Evolutionary conservation across 306 rosid genomes (phyloP).

Genomic region (Fragaria vesca): DNA sequence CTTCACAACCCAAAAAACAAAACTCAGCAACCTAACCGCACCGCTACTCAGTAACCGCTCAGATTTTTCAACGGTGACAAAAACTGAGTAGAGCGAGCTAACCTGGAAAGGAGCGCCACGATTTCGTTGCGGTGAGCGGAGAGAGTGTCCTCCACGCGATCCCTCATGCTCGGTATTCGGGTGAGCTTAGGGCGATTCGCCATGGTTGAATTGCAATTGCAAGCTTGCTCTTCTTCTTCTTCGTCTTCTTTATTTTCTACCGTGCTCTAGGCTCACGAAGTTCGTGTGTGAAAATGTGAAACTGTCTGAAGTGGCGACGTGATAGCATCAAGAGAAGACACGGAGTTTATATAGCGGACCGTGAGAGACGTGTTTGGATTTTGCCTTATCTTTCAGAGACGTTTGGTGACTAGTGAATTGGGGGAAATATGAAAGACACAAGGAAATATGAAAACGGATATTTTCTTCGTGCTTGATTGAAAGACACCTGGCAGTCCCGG

Average conservation of each 20-base stretch:
- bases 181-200: constrained; percentile 41
- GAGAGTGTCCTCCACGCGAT: constrained; percentile 78
- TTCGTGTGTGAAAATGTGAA: background rate
- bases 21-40: constrained; percentile 9
- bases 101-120: constrained; percentile 90
- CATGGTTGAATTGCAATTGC: constrained; percentile 35
- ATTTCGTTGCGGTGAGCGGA: constrained; percentile 84
- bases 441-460: no score
- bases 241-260: background rate
- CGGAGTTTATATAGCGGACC: background rate
- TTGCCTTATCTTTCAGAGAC: no score
- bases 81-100: background rate
- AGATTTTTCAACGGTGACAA: background rate
- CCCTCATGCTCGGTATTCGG: constrained; percentile 68
- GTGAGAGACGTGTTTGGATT: no score
- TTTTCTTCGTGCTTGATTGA: no score
- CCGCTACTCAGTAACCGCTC: background rate
- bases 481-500: no score
- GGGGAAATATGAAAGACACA: no score
- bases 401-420: no score
- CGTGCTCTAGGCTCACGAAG: background rate
- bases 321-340: no score
- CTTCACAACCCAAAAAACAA: constrained; percentile 27
- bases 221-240: background rate
- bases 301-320: background rate